phyloP scores from a whole-genome alignment of 2,329 filamentous ascomycete species.

The Mycogone perniciosa region DNA sequence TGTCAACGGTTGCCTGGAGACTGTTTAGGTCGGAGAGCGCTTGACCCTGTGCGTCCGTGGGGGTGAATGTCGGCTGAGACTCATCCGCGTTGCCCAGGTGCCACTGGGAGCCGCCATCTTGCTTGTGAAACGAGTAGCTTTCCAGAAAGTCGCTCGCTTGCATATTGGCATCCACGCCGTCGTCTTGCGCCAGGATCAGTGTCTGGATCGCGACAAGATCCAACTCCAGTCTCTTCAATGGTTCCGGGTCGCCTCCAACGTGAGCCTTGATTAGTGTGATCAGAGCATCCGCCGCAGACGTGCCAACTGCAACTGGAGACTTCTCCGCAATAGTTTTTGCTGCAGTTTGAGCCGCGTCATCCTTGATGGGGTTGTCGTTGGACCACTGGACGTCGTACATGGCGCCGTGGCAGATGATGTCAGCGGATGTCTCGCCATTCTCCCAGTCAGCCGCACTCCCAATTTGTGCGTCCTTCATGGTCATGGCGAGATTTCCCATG shows the following conservation, averaged over 20 bases:
- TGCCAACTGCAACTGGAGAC: conserved; percentile 23
- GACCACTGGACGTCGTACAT: background rate
- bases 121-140: conserved; percentile 23
- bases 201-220: conserved; percentile 22
- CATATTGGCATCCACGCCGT: conserved; percentile 25
- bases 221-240: conserved; percentile 20
- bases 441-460: too few relatives aligned
- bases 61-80: conserved; percentile 2
- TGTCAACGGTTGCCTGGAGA: conserved; percentile 18
- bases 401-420: background rate
- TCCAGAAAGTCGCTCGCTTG: conserved; percentile 25
- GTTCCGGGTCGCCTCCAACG: background rate
- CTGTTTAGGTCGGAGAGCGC: conserved; percentile 18
- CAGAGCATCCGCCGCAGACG: conserved; percentile 33
- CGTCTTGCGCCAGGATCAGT: conserved; percentile 23
- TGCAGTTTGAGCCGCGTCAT: too few relatives aligned
- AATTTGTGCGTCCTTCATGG: too few relatives aligned
- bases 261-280: conserved; percentile 23
- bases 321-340: too few relatives aligned
- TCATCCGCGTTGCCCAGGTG: conserved; percentile 17
- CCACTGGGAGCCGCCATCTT: conserved; percentile 22
- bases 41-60: background rate
- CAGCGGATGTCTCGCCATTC: too few relatives aligned
- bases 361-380: background rate
- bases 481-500: too few relatives aligned